Conservation (phyloP, 2,329 filamentous ascomycete species). For the Trichoderma simmonsii region DNA sequence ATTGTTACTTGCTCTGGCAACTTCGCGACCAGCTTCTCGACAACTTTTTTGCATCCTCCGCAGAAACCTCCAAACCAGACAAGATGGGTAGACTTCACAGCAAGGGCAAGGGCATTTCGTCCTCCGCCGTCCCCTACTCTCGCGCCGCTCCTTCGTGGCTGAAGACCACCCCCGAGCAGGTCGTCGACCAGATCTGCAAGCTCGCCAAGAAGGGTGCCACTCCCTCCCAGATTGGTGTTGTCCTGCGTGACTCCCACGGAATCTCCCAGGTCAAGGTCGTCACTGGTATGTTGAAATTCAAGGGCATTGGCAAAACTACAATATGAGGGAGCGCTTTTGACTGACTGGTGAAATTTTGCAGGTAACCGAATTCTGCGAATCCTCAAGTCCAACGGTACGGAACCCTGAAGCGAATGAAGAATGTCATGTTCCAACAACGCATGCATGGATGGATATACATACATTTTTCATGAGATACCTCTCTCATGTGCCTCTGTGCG, state of each 20-base stretch:
- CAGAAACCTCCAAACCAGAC: conserved; percentile 41
- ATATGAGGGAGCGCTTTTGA: conserved; percentile 15
- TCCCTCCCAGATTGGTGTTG: conserved; percentile 97
- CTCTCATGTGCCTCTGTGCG: conserved; percentile 72
- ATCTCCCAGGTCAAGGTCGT: conserved; percentile 97
- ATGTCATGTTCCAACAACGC: conserved; percentile 21
- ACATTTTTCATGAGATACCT: conserved; percentile 29
- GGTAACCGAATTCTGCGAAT: conserved; percentile 99
- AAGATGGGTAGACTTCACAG: conserved; percentile 97
- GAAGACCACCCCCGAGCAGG: conserved; percentile 97
- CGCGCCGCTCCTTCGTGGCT: conserved; percentile 90
- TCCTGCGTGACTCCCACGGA: conserved; percentile 97
- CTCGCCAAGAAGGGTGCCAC: conserved; percentile 98
- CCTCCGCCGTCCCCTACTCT: conserved; percentile 95
- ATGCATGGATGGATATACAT: conserved; percentile 28
- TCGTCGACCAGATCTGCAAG: conserved; percentile 99
- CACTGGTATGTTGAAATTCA: conserved; percentile 64
- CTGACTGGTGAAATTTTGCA: conserved; percentile 44
- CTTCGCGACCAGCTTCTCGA: conserved; percentile 27
- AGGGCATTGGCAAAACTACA: neutral
- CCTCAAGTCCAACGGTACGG: conserved; percentile 94
- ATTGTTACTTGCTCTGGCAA: conserved; percentile 23
- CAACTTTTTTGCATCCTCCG: conserved; percentile 33
- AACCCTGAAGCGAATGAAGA: conserved; percentile 34
- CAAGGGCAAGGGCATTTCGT: conserved; percentile 98